Evolutionary conservation across 306 rosid species (phyloP), one percentile per base, ranked within the genome.

Genomic region (Glycine latifolia): DNA sequence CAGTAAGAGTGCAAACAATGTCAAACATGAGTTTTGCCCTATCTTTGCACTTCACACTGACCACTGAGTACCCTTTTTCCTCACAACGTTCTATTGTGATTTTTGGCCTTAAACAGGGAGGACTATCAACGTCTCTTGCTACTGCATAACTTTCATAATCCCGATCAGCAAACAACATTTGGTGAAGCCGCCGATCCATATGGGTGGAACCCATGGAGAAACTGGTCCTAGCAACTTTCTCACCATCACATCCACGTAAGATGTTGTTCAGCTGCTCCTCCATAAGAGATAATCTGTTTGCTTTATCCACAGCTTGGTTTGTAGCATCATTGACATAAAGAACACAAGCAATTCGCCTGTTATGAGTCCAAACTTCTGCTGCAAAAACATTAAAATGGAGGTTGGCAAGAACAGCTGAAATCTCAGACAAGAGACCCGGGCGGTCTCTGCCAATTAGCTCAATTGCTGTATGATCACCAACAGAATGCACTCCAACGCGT

Each of bases 361-460:
- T 90, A 76, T 94, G 98, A 13, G 97, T 91, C 97, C 94, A 94
- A 47, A 90, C 97, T 82, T 94, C 95, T 8, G 97, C 98, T 52
- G 90, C 94, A 77, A 74, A 81, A 52, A 93, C 94, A 3, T 91
- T 91, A 10, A 89, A 79, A 37, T 90, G 81, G 46, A 89, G 97
- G 81, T 84, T 90, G 71, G 94, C 92, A 43, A 93, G 91, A 79
- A 91, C 90, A 73, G 97, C 94, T 46, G 94, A 90, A 75, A 94
- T 88, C 85, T 94, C 98, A 16, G 98, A 91, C 73, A 94, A 81
- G 67, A 94, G 97, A 67, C 97, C 94, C 0, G 94, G 97, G 10
- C 94, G 94, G 84, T 94, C 98, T 76, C 88, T 82, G 52, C 98
- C 94, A 14, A 91, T 88, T 37, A 94, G 91, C 80, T 94, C 97